Evolutionary conservation across 371 early-diverging fungal species (phyloP).

Genomic region (Nosema muscidifuracis): DNA sequence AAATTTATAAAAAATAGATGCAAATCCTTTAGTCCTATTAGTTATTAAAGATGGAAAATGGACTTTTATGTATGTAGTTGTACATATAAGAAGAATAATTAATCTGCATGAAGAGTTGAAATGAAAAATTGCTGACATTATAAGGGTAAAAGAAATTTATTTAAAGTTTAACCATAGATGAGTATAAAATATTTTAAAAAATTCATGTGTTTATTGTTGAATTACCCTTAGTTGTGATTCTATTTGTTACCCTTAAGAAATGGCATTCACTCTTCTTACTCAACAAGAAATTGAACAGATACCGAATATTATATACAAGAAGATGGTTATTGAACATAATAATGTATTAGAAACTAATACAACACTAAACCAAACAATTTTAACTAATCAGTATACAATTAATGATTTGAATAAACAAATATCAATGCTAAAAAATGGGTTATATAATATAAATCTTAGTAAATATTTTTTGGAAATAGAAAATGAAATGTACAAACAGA

Average conservation of each 20-base stretch:
- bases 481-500: neutral
- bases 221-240: too few species aligned
- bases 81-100: constrained; percentile 69
- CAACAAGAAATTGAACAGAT: constrained; percentile 2
- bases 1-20: constrained; percentile 45
- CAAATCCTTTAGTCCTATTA: constrained; percentile 67
- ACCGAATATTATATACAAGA: neutral
- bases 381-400: neutral
- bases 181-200: neutral
- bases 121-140: constrained; percentile 69
- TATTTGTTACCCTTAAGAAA: neutral
- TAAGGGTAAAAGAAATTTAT: neutral
- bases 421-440: too few species aligned
- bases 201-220: neutral
- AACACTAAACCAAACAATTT: neutral
- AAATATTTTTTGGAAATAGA: neutral
- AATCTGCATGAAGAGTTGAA: constrained; percentile 71
- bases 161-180: too few species aligned
- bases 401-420: neutral
- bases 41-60: constrained; percentile 69
- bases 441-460: neutral
- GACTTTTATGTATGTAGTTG: constrained; percentile 69
- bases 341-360: neutral
- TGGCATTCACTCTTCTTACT: neutral
- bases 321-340: neutral